Evolutionary conservation across 805 yeast genomes (phyloP), one percentile per base, ranked within the genome.

Genomic region (Candida incommunis): DNA sequence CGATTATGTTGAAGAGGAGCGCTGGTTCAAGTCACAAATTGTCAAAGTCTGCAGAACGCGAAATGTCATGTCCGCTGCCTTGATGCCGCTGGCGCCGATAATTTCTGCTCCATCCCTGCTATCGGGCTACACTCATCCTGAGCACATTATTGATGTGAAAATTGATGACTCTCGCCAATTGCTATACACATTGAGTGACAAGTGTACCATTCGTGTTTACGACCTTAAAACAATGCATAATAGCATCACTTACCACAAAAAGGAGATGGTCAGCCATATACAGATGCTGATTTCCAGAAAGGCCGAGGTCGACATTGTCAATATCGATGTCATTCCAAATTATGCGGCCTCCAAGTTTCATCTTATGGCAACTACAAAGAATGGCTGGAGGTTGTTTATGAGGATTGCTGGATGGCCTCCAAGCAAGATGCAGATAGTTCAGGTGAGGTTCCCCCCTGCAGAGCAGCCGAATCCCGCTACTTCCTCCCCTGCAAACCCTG

Each of bases 21-120:
- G 84, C 45, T 90, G 95, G 84, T 86, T 86, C 59, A 76, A 79
- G 50, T 80, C 83, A 56, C 82, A 80, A 54, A 83, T 94, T 57
- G 77, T 76, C 53, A 87, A 87, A 60, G 76, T 80, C 35, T 86
- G 96, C 59, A 70, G 84, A 45, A 86, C 96, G 40, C 78, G 76
- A 63, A 78, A 69, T 0, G 61, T 79, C 37, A 64, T 80, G 0
- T 68, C 72, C 27, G 64, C 52, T 23, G 49, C 51, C 11, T 40
- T 57, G 41, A 27, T 55, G 46, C 49, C 58, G 41, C 34, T 54
- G 45, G 37, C 51, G 25, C 50, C 55, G 42, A 47, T 60, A 26
- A 42, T 44, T 26, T 48, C 49, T 23, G 43, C 23, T 23, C 42
- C 0, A 50, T 66, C 23, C 54, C 64, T 42, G 61, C 57, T 48